Base-by-base conservation (phyloP, 345 rosid species). In the Xanthoceras sorbifolium region DNA sequence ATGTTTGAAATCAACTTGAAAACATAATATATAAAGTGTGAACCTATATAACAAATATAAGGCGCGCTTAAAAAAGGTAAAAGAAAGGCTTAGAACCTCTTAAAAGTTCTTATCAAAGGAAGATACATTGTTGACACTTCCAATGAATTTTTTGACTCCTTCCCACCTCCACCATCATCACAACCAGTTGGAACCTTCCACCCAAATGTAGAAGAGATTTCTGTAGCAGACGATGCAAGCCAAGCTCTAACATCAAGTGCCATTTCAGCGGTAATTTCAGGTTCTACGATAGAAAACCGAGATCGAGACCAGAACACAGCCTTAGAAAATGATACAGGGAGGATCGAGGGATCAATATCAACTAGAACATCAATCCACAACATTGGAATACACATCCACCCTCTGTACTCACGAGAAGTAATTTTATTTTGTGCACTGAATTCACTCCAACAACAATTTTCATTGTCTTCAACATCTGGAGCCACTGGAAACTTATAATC, bases 271-370 rank as follows among this genome's bases (percentile, higher is more conserved):
- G 66, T 85, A 71, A 78, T 89, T 80, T 90, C 97, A 84, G 93
- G 91, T 85, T 93, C 98, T 74, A 90, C 85, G 79, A 96, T 81
- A 78, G 89, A 86, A 80, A 96, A 87, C 69, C 77, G 93, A 80
- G 98, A 89, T 55, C 98, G 88, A 81, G 94, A 92, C 99, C 99
- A 96, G 71, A 96, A 89, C 61, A 96, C 94, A 83, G 97, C 93
- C 83, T 93, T 92, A 70, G 85, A 89, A 82, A 96, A 86, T 73
- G 98, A 90, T 72, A 85, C 76, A 28, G 98, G 99, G 73, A 96
- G 84, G 69, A 84, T 71, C 34, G 81, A 78, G 18, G 88, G 90
- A 82, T 89, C 90, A 67, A 83, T 78, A 80, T 89, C 90, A 80
- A 88, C 87, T 55, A 96, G 82, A 85, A 86, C 92, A 85, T 92